A percentile compares a stretch with the other conserved stretches of the same genome.
phyloP scores from a whole-genome alignment of 768 basidiomycete species.

The Pleurotus djamor region DNA sequence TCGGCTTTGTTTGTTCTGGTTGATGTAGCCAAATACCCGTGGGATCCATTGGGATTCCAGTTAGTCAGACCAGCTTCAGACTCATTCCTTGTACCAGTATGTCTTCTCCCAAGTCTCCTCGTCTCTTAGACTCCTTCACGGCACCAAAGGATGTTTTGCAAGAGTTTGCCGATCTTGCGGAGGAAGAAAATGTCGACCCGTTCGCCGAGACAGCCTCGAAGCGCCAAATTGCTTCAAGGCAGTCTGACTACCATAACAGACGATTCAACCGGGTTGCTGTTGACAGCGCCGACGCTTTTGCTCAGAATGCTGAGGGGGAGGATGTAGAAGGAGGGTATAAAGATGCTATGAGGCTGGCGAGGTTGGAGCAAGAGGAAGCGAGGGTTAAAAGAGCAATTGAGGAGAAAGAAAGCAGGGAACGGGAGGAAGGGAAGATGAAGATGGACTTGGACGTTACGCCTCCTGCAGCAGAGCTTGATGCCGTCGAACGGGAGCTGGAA shows the following conservation, averaged over 20 bases:
- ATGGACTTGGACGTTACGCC: slow-evolving; percentile 93
- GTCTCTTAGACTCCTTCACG: slow-evolving; percentile 88
- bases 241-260: slow-evolving; percentile 93
- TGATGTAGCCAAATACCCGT: background rate
- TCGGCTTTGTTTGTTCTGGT: background rate
- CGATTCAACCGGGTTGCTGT: slow-evolving; percentile 84
- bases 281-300: slow-evolving; percentile 79
- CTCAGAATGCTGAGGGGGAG: slow-evolving; percentile 61
- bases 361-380: slow-evolving; percentile 91
- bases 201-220: slow-evolving; percentile 92
- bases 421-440: slow-evolving; percentile 71
- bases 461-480: slow-evolving; percentile 75
- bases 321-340: slow-evolving; percentile 88
- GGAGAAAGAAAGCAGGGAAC: slow-evolving; percentile 80
- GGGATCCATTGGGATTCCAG: background rate
- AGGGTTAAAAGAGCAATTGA: slow-evolving; percentile 83
- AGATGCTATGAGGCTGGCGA: slow-evolving; percentile 90
- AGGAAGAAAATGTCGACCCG: slow-evolving; percentile 90
- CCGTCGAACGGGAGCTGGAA: slow-evolving; percentile 67
- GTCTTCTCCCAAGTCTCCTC: slow-evolving; percentile 59
- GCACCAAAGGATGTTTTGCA: slow-evolving; percentile 91
- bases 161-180: slow-evolving; percentile 92
- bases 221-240: slow-evolving; percentile 90
- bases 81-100: slow-evolving; percentile 19
- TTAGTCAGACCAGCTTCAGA: background rate